These are phyloP conservation scores for Aspergillus sp. DNA, from an alignment of 2,329 filamentous ascomycete genomes.

Conservation along the genomic window DNA sequence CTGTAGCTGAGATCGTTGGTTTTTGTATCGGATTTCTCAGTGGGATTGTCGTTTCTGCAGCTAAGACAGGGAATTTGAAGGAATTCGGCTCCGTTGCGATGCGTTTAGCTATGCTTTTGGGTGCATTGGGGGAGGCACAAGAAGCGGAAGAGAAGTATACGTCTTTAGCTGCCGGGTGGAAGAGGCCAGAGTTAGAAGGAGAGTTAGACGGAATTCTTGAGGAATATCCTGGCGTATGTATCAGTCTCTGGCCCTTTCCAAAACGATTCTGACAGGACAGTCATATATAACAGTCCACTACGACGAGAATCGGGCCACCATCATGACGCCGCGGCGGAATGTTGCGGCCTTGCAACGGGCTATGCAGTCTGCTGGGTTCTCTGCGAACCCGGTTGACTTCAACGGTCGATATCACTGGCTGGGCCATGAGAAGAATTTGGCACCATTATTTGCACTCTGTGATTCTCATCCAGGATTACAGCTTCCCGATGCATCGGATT, in stretches of 20 bases:
- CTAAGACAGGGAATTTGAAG: neutral
- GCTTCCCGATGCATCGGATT: slow-evolving; percentile 11
- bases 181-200: neutral
- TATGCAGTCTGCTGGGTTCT: slow-evolving; percentile 13
- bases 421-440: slow-evolving; percentile 8
- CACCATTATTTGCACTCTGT: slow-evolving; percentile 12
- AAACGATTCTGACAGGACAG: slow-evolving; percentile 2
- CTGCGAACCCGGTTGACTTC: slow-evolving; percentile 14
- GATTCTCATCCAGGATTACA: slow-evolving; percentile 6
- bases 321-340: slow-evolving; percentile 16
- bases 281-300: slow-evolving; percentile 19
- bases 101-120: slow-evolving; percentile 15
- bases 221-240: slow-evolving; percentile 11
- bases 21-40: slow-evolving; percentile 23
- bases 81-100: slow-evolving; percentile 15
- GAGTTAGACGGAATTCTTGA: slow-evolving; percentile 3
- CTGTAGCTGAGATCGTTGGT: slow-evolving; percentile 15
- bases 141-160: slow-evolving; percentile 17
- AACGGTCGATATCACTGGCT: slow-evolving; percentile 22
- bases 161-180: slow-evolving; percentile 16
- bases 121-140: slow-evolving; percentile 17
- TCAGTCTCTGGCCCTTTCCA: neutral
- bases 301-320: slow-evolving; percentile 16
- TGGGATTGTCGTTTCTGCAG: slow-evolving; percentile 12
- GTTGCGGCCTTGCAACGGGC: slow-evolving; percentile 7